Percentiles rank a stretch among this genome's conserved stretches.
Evolutionary conservation across 2,329 filamentous ascomycete genomes (phyloP).

Genomic region (Capronia americana): DNA sequence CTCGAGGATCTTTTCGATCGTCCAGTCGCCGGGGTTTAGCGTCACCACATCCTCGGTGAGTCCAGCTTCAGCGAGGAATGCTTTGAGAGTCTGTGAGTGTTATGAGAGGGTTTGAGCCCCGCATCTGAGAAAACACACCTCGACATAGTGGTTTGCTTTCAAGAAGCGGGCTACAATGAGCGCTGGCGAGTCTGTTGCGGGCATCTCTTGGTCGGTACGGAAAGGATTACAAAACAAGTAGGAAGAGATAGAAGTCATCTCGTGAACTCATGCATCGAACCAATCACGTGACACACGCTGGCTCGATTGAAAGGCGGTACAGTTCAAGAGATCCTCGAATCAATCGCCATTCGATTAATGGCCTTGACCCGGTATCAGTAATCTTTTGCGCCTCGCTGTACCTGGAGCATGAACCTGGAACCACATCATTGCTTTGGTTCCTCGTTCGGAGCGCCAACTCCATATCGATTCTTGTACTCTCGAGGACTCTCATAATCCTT

Average conservation of each 20-base stretch:
- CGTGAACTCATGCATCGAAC: background rate
- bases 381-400: slow-evolving; percentile 12
- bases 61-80: slow-evolving; percentile 64
- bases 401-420: background rate
- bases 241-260: background rate
- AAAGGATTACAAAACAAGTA: background rate
- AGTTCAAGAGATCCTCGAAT: background rate
- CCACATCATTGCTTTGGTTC: slow-evolving; percentile 21
- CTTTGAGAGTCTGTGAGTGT: slow-evolving; percentile 57
- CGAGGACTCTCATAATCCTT: slow-evolving; percentile 79
- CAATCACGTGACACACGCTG: background rate
- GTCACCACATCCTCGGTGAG: slow-evolving; percentile 59
- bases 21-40: slow-evolving; percentile 52
- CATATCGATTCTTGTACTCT: slow-evolving; percentile 74
- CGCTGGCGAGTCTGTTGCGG: slow-evolving; percentile 38
- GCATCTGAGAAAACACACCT: slow-evolving; percentile 35
- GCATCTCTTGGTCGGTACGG: slow-evolving; percentile 30
- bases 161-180: slow-evolving; percentile 53
- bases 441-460: slow-evolving; percentile 24
- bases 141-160: slow-evolving; percentile 50
- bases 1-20: slow-evolving; percentile 65
- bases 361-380: background rate
- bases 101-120: background rate
- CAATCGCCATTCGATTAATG: background rate
- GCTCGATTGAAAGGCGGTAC: background rate